Conservation (phyloP, 345 rosid species). For the Heritiera fomes region DNA sequence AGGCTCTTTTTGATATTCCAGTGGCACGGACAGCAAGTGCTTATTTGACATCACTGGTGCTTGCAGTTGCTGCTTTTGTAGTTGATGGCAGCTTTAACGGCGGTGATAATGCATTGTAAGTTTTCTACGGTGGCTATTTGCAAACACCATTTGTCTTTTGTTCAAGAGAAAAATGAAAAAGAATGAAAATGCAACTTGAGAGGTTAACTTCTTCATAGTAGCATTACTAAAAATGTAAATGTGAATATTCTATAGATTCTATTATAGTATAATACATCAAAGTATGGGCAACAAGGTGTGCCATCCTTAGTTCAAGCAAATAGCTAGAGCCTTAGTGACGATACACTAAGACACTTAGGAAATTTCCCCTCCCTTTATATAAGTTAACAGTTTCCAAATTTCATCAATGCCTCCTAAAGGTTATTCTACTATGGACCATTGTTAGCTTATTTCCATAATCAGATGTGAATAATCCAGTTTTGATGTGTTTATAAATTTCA, state of each 20-base stretch:
- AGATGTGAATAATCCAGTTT: neutral
- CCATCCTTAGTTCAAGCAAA: neutral
- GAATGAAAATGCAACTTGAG: neutral
- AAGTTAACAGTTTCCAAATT: neutral
- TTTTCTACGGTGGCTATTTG: neutral
- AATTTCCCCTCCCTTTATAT: too few species aligned
- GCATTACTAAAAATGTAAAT: neutral
- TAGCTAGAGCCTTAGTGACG: neutral
- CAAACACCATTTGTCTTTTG: too few species aligned
- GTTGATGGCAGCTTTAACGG: constrained; percentile 89
- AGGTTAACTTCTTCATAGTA: neutral
- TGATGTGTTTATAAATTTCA: neutral
- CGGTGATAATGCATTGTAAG: constrained; percentile 95
- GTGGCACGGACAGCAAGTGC: constrained; percentile 90
- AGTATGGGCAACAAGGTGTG: neutral
- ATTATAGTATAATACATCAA: neutral
- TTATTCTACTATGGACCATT: neutral
- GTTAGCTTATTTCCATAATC: neutral
- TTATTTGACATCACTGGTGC: constrained; percentile 72
- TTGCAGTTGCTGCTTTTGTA: constrained; percentile 74
- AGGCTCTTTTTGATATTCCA: constrained; percentile 84
- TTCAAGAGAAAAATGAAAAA: neutral
- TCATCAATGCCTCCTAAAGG: neutral
- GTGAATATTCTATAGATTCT: neutral
- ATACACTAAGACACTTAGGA: neutral